These are phyloP conservation scores for Chalara sp. DNA, from an alignment of 2,329 filamentous ascomycete species.

Conservation along the genomic window DNA sequence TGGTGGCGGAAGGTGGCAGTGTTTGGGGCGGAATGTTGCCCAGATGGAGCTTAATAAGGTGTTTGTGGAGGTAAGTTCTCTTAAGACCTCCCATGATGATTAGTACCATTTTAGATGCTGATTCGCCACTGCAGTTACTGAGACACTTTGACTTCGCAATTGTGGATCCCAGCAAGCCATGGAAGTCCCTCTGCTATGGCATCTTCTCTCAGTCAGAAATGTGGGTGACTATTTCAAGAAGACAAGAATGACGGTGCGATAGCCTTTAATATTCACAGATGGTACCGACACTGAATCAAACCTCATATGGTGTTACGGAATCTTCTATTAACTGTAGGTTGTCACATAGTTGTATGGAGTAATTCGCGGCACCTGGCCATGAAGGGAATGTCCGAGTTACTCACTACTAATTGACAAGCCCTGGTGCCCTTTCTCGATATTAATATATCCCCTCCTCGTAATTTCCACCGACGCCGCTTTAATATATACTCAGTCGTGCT, in stretches of 20 bases:
- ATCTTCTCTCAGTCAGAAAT: constrained; percentile 6
- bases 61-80: constrained; percentile 35
- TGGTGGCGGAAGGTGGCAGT: constrained; percentile 35
- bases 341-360: no score
- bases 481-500: constrained; percentile 26
- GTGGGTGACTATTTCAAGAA: constrained; percentile 5
- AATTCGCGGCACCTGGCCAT: background rate
- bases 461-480: background rate
- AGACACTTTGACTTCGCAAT: constrained; percentile 6
- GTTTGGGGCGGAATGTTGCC: constrained; percentile 39
- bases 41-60: constrained; percentile 42
- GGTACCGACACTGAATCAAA: no score
- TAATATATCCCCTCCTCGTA: background rate
- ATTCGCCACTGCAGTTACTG: background rate
- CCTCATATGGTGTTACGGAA: no score
- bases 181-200: constrained; percentile 3
- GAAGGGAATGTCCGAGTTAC: constrained; percentile 13
- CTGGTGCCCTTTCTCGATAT: background rate
- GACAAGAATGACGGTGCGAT: constrained; percentile 10
- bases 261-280: no score
- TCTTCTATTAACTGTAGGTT: no score
- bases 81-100: background rate
- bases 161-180: constrained; percentile 4
- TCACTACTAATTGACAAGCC: constrained; percentile 14
- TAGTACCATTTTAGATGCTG: no score